These are phyloP conservation scores for Verbena officinalis DNA, from an alignment of 257 asterid species.

Conservation along the genomic window DNA sequence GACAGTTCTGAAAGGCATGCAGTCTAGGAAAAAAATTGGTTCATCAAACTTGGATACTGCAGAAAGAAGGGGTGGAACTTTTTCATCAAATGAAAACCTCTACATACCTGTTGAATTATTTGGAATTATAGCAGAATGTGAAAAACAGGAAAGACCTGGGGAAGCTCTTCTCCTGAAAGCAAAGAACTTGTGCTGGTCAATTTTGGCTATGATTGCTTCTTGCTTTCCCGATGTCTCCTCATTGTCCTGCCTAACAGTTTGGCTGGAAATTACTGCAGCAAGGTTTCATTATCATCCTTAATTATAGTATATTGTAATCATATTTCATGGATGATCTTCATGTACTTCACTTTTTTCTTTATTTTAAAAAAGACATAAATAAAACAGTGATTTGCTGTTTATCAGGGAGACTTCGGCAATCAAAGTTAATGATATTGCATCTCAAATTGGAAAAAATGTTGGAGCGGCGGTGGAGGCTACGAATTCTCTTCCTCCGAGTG, in stretches of 20 bases:
- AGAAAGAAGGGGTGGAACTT: conserved; percentile 46
- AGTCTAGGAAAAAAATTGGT: conserved; percentile 57
- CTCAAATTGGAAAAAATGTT: conserved; percentile 87
- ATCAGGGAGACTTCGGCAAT: conserved; percentile 96
- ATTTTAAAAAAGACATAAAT: conserved; percentile 25
- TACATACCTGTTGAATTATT: conserved; percentile 83
- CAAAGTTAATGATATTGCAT: conserved; percentile 89
- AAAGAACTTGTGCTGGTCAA: conserved; percentile 94
- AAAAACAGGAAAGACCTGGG: conserved; percentile 83
- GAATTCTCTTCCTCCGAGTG: conserved; percentile 73
- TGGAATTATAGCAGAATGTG: conserved; percentile 93
- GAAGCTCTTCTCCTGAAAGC: conserved; percentile 92
- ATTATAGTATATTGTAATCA: conserved; percentile 20
- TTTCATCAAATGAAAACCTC: conserved; percentile 50
- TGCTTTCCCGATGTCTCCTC: conserved; percentile 92
- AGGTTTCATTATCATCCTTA: conserved; percentile 53
- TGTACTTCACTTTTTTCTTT: conserved; percentile 17
- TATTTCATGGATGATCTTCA: conserved; percentile 18
- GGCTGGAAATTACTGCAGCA: conserved; percentile 99
- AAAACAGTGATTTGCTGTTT: conserved; percentile 32
- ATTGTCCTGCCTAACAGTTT: conserved; percentile 84
- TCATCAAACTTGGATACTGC: conserved; percentile 55
- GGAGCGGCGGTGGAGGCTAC: conserved; percentile 93
- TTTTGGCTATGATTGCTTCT: conserved; percentile 93
- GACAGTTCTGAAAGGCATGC: conserved; percentile 90